Percentiles rank a stretch among this genome's conserved stretches.
phyloP scores from a whole-genome alignment of 2,329 filamentous ascomycete species.

The Proliferodiscus dingleyae region DNA sequence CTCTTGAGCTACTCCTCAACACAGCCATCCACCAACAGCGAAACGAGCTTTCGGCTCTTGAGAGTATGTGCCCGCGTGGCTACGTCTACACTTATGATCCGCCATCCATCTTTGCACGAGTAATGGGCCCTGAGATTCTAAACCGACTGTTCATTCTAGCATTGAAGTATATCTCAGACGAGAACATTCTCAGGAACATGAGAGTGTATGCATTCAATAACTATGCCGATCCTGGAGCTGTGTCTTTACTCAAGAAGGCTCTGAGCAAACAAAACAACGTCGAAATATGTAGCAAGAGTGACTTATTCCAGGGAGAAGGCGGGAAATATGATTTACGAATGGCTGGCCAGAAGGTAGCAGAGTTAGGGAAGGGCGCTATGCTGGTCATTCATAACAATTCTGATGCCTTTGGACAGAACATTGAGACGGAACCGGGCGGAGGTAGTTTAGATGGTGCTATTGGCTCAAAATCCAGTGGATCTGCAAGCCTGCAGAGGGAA shows the following conservation, averaged over 20 bases:
- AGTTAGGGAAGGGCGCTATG: conserved; percentile 12
- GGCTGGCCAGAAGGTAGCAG: conserved; percentile 1
- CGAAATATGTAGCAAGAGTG: conserved; percentile 12
- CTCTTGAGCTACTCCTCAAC: conserved; percentile 25
- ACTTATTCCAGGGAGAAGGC: conserved; percentile 18
- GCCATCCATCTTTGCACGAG: conserved; percentile 23
- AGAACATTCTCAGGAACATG: conserved; percentile 20
- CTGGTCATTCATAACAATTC: conserved; percentile 29
- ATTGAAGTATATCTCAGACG: conserved; percentile 15
- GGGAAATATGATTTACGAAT: conserved; percentile 11
- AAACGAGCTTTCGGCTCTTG: conserved; percentile 26
- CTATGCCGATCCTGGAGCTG: conserved; percentile 14
- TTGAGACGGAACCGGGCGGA: conserved; percentile 22
- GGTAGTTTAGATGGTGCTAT: conserved; percentile 30
- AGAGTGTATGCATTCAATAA: conserved; percentile 24
- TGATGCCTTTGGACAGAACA: conserved; percentile 30
- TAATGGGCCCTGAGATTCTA: conserved; percentile 17
- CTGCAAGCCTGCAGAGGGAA: conserved; percentile 23
- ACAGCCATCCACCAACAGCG: conserved; percentile 19
- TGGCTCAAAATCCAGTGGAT: conserved; percentile 23
- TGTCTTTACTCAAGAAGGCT: conserved; percentile 4
- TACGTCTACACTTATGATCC: conserved; percentile 28
- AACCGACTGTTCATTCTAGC: conserved; percentile 22
- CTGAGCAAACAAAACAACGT: conserved; percentile 16
- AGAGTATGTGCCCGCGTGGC: conserved; percentile 22